Base-by-base conservation (phyloP, 2,329 filamentous ascomycete species). In the Colletotrichum sidae region DNA sequence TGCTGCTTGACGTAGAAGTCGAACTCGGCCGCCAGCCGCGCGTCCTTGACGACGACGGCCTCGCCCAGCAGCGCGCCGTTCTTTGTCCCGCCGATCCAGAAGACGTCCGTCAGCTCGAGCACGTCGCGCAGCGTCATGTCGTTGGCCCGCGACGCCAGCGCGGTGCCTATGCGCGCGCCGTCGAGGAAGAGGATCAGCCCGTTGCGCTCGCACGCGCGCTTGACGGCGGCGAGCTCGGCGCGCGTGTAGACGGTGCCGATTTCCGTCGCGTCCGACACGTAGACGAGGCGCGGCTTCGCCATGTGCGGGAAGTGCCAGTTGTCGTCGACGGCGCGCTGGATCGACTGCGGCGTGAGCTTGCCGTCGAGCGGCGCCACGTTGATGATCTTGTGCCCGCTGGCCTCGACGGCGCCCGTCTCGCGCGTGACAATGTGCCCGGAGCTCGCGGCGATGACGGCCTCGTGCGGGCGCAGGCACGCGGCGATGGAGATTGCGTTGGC, bases 71-170 rank as follows among this genome's bases (percentile, higher is more conserved):
- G 69, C 0, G 82, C 82, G 1, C 83, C 83, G 67, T 82, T 82
- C 67, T 85, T 85, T 5, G 83, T 85, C 0, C 83, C 83, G 3
- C 83, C 83, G 42, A 85, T 84, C 83, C 83, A 85, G 73, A 85
- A 85, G 17, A 85, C 82, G 59, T 85, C 83, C 0, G 80, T 83
- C 45, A 83, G 69, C 5, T 82, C 78, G 2, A 83, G 70, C 6
- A 85, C 72, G 57, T 85, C 83, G 0, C 69, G 68, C 6, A 83
- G 73, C 0, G 76, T 78, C 72, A 84, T 70, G 60, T 84, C 80
- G 44, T 81, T 83, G 25, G 70, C 72, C 9, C 69, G 71, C 0
- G 82, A 81, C 2, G 79, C 76, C 10, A 85, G 69, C 0, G 83
- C 83, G 2, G 62, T 52, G 0, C 62, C 62, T 15, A 85, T 77